phyloP scores from a whole-genome alignment of 805 yeast genomes.

The Tetrapisispora nanseiensis region DNA sequence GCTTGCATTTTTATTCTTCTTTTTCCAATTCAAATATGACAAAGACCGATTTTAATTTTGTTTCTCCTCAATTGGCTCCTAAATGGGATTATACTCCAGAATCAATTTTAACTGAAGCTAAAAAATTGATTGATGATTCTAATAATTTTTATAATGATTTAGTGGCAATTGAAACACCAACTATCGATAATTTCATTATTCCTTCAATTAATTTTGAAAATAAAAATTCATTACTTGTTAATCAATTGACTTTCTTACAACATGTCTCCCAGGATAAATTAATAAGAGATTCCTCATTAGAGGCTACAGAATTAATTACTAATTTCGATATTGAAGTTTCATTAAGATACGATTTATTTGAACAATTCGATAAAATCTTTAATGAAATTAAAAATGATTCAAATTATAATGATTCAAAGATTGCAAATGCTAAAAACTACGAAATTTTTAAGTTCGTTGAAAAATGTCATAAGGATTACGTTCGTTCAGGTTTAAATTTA shows the following conservation, averaged over 20 bases:
- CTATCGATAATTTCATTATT: constrained; percentile 46
- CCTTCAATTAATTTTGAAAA: constrained; percentile 47
- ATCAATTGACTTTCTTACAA: constrained; percentile 57
- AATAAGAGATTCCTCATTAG: constrained; percentile 61
- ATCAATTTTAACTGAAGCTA: constrained; percentile 35
- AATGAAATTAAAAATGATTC: constrained; percentile 28
- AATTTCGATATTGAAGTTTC: constrained; percentile 54
- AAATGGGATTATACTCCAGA: constrained; percentile 53
- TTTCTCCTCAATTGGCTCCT: constrained; percentile 33
- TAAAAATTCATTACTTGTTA: constrained; percentile 34
- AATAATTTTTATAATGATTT: constrained; percentile 42
- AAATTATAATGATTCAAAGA: constrained; percentile 5
- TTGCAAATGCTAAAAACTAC: constrained; percentile 25
- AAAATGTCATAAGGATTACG: constrained; percentile 46
- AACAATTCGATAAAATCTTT: constrained; percentile 45
- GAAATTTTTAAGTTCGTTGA: constrained; percentile 51
- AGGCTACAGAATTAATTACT: constrained; percentile 49
- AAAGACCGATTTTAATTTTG: constrained; percentile 1
- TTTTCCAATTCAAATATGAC: background rate
- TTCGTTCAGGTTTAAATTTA: constrained; percentile 61
- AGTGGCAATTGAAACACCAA: constrained; percentile 40
- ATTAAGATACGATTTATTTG: constrained; percentile 56
- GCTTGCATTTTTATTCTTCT: background rate
- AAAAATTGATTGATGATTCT: constrained; percentile 36
- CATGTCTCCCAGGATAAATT: constrained; percentile 57